Conservation (phyloP, 305 asterid species). For the Fraxinus xanthoxyloides region DNA sequence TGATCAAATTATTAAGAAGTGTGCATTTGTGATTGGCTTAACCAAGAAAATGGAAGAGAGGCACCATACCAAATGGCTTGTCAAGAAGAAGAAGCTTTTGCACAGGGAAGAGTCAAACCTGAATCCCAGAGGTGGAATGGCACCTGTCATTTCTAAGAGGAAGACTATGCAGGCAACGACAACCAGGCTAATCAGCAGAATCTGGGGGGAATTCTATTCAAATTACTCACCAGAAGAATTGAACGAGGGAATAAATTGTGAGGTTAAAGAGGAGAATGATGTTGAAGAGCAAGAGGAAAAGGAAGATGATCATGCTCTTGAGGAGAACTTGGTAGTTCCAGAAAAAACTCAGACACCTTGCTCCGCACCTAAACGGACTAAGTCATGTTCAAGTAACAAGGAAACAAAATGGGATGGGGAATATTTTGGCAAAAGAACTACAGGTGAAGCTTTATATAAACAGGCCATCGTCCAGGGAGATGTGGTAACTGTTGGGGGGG, state of each 20-base stretch:
- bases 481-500: conserved; percentile 53
- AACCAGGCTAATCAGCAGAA: conserved; percentile 75
- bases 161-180: conserved; percentile 99
- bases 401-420: conserved; percentile 68
- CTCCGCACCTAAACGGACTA: conserved; percentile 36
- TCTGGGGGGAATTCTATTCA: conserved; percentile 93
- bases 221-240: conserved; percentile 68
- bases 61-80: conserved; percentile 91
- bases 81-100: conserved; percentile 79
- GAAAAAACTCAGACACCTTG: conserved; percentile 39
- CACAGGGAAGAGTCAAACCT: conserved; percentile 52
- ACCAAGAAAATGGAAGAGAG: conserved; percentile 80
- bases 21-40: conserved; percentile 72
- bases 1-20: conserved; percentile 64
- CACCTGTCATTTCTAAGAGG: conserved; percentile 66
- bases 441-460: conserved; percentile 58
- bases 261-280: conserved; percentile 67
- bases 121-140: conserved; percentile 88
- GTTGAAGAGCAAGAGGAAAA: conserved; percentile 66
- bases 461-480: conserved; percentile 54
- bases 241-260: conserved; percentile 41
- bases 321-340: conserved; percentile 40
- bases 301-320: conserved; percentile 63
- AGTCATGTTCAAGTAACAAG: conserved; percentile 36
- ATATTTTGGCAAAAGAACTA: conserved; percentile 49